A percentile compares a stretch with the other conserved stretches of the same genome.
These are phyloP conservation scores for Rhodomyrtus tomentosa DNA, from an alignment of 345 rosid species.

Conservation along the genomic window DNA sequence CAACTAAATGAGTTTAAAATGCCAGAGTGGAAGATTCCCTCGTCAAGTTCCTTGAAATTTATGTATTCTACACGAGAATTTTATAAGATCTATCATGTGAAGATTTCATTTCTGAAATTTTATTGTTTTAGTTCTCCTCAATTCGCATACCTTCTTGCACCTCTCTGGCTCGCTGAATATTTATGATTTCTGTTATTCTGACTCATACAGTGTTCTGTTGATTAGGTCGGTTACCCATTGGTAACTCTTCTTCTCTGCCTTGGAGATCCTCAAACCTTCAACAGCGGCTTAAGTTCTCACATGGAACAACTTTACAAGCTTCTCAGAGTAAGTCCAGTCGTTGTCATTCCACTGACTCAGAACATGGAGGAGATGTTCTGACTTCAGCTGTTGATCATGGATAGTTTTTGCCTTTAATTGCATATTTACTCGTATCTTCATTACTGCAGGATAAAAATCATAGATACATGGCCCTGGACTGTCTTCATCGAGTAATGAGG, in stretches of 20 bases:
- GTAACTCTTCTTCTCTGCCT: slow-evolving; percentile 98
- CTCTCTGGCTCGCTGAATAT: background rate
- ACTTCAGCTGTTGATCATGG: background rate
- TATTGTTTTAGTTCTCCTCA: background rate
- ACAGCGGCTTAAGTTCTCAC: slow-evolving; percentile 68
- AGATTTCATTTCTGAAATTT: background rate
- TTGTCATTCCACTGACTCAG: background rate
- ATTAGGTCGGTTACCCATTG: slow-evolving; percentile 94
- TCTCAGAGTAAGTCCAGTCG: slow-evolving; percentile 61
- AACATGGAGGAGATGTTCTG: background rate
- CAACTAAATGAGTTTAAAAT: background rate
- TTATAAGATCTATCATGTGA: background rate
- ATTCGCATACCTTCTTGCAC: background rate
- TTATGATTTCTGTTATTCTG: background rate
- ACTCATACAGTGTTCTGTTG: slow-evolving; percentile 7
- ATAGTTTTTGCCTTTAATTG: background rate
- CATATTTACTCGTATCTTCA: background rate
- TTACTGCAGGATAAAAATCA: slow-evolving; percentile 87
- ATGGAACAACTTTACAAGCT: slow-evolving; percentile 99
- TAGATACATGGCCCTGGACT: slow-evolving; percentile 94
- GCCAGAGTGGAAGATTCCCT: background rate
- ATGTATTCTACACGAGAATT: background rate
- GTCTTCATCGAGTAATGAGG: slow-evolving; percentile 94
- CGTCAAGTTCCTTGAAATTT: background rate
- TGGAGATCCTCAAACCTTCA: slow-evolving; percentile 93